These are phyloP conservation scores for Solanum gandarillasii DNA, from an alignment of 257 asterid species.

Conservation along the genomic window DNA sequence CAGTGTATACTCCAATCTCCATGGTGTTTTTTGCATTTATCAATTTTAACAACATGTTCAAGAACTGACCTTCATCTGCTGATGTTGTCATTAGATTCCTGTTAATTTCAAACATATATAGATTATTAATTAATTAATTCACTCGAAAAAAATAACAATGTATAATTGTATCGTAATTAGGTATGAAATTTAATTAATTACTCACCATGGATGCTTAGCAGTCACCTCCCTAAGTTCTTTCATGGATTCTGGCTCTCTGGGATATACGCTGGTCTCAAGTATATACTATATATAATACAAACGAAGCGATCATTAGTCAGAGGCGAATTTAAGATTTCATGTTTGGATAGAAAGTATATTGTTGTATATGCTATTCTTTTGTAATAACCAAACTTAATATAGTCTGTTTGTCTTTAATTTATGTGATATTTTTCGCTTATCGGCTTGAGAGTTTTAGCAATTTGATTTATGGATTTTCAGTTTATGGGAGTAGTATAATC, in stretches of 20 bases:
- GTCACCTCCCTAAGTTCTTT: not conserved
- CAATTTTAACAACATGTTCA: constrained; percentile 21
- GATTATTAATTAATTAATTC: not conserved
- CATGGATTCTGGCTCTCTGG: not conserved
- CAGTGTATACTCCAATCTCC: constrained; percentile 27
- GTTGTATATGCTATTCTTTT: not conserved
- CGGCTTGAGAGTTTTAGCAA: not conserved
- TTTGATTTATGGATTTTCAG: not conserved
- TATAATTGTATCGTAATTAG: not conserved
- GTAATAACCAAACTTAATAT: not conserved
- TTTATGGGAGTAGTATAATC: not conserved
- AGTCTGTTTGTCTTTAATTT: not conserved
- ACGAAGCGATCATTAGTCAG: not conserved
- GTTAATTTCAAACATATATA: not conserved
- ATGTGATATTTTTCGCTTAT: not conserved
- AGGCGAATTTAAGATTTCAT: not conserved
- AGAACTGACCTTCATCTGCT: constrained; percentile 25
- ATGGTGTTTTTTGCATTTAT: constrained; percentile 21
- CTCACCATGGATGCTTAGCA: not conserved
- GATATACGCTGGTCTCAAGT: not conserved
- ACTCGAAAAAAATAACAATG: not conserved
- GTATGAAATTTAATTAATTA: not conserved
- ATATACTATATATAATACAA: not conserved
- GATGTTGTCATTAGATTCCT: constrained; percentile 25
- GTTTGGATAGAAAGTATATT: too few species aligned